Evolutionary conservation across 2,329 filamentous ascomycete species (phyloP), one percentile per base, ranked within the genome.

Genomic region (Sporothrix pseudoabietina): DNA sequence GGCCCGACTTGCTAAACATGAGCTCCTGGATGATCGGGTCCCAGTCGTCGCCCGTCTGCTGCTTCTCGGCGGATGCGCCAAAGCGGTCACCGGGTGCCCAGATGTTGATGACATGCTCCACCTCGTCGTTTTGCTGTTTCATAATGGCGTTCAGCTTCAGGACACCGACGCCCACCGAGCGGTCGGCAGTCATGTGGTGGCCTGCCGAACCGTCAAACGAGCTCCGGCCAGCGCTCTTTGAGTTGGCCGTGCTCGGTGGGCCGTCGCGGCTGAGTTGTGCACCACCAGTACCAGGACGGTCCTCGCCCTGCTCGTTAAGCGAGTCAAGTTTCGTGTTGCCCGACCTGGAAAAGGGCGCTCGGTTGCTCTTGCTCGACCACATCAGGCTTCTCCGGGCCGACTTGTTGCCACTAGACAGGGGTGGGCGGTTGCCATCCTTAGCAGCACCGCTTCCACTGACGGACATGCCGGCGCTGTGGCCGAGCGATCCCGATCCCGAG

Each of bases 111-210:
- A 92, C 87, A 74, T 94, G 91, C 78, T 97, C 94, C 5, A 88
- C 83, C 78, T 95, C 92, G 70, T 91, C 89, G 7, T 87, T 85
- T 75, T 91, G 88, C 75, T 91, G 88, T 78, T 90, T 92, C 83
- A 96, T 88, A 71, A 96, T 84, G 1, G 88, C 83, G 77, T 94
- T 94, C 63, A 98, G 84, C 76, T 92, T 91, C 59, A 97, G 80
- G 5, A 94, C 87, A 4, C 94, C 94, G 39, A 96, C 87, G 0
- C 93, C 94, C 19, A 96, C 86, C 0, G 89, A 91, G 61, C 92
- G 88, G 76, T 90, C 89, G 1, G 91, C 86, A 1, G 82, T 84
- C 78, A 89, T 86, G 75, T 72, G 26, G 14, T 71, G 72, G 0
- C 39, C 65, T 1, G 72, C 63, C 10, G 19, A 54, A 12, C 71